These are phyloP conservation scores for Rhododendron mucronatum DNA, from an alignment of 148 eudicot genomes.

Conservation along the genomic window DNA sequence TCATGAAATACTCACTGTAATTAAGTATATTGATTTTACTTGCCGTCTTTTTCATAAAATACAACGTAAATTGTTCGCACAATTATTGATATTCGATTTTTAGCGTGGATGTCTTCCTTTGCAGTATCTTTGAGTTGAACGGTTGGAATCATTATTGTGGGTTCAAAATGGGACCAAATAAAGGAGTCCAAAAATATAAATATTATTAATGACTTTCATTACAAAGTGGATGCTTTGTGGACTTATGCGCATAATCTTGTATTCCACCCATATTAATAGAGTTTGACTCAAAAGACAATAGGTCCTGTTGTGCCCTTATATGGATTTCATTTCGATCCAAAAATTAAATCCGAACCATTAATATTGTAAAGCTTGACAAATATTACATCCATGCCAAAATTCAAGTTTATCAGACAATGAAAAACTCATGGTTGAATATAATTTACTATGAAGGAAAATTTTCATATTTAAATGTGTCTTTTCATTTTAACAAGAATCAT, in stretches of 20 bases:
- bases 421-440: neutral
- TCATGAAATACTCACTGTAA: neutral
- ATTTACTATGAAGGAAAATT: neutral
- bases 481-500: too few species aligned
- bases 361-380: neutral
- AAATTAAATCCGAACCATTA: neutral
- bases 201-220: too few species aligned
- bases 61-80: too few species aligned
- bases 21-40: too few species aligned
- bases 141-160: neutral
- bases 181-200: too few species aligned
- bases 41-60: too few species aligned
- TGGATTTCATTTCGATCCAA: neutral
- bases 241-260: neutral
- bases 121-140: too few species aligned
- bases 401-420: neutral
- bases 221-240: neutral
- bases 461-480: neutral
- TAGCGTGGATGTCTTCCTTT: too few species aligned
- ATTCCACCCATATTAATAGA: neutral
- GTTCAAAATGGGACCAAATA: neutral
- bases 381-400: neutral
- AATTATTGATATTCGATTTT: too few species aligned
- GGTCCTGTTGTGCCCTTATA: neutral
- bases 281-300: neutral